phyloP scores from a whole-genome alignment of 805 yeast species.

The Yarrowia divulgata region DNA sequence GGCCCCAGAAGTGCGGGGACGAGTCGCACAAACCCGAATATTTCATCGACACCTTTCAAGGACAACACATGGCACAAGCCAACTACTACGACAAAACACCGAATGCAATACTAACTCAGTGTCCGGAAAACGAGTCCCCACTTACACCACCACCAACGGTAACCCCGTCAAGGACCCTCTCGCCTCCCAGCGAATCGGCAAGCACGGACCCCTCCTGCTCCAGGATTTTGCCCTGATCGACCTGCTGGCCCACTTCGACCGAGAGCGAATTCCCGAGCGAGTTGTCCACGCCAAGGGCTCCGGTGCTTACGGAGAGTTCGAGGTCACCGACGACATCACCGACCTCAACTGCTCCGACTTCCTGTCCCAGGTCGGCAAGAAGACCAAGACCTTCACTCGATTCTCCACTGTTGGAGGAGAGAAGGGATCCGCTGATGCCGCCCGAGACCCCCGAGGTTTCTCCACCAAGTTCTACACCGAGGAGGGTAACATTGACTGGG shows the following conservation, averaged over 20 bases:
- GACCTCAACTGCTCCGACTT: constrained; percentile 60
- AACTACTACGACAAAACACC: too few species aligned
- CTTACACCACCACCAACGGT: constrained; percentile 61
- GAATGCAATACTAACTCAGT: constrained; percentile 29
- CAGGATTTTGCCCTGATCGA: constrained; percentile 68
- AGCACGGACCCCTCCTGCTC: constrained; percentile 62
- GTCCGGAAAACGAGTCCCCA: constrained; percentile 42
- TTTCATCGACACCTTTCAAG: neutral
- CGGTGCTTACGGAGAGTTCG: constrained; percentile 67
- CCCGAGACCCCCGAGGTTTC: constrained; percentile 75
- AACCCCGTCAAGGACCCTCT: constrained; percentile 63
- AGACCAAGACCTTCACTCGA: constrained; percentile 67
- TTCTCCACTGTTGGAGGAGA: constrained; percentile 77
- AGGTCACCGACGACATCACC: constrained; percentile 62
- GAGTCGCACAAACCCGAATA: neutral
- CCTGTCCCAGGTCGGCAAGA: constrained; percentile 77
- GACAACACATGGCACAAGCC: too few species aligned
- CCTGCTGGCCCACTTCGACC: constrained; percentile 64
- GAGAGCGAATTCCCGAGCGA: constrained; percentile 71
- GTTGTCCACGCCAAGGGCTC: constrained; percentile 74
- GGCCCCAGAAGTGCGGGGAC: neutral
- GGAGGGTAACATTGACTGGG: constrained; percentile 75
- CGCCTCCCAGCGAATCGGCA: constrained; percentile 62
- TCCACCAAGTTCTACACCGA: constrained; percentile 70
- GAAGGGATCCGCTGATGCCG: constrained; percentile 68